Percentiles rank a stretch among this genome's conserved stretches.
These are phyloP conservation scores for Colletotrichum abscissum DNA, from an alignment of 2,329 filamentous ascomycete genomes.

Conservation along the genomic window DNA sequence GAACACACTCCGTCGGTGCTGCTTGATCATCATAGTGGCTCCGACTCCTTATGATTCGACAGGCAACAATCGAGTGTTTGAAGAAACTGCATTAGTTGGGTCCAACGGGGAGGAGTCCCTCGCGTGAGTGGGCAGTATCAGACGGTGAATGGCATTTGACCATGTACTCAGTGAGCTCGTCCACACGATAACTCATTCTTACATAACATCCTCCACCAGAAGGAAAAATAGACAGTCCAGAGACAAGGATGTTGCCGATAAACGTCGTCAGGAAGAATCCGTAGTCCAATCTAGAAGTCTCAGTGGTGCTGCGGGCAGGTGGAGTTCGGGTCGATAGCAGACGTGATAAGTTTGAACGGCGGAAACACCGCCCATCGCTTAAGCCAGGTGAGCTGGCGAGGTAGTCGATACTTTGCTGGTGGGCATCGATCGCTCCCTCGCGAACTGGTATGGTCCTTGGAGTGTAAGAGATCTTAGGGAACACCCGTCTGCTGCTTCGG, in stretches of 20 bases:
- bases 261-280: not conserved
- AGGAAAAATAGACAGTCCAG: not conserved
- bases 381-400: not conserved
- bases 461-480: not conserved
- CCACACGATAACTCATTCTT: not conserved
- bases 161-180: not conserved
- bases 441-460: not conserved
- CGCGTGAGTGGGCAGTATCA: not conserved
- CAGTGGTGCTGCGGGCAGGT: slow-evolving; percentile 11
- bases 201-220: not conserved
- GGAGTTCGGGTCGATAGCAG: slow-evolving; percentile 14
- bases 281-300: slow-evolving; percentile 1
- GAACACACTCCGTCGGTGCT: not conserved
- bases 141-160: not conserved
- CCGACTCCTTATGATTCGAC: slow-evolving; percentile 19
- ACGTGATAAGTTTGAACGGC: slow-evolving; percentile 24
- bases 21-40: slow-evolving; percentile 13
- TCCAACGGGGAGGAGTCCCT: not conserved
- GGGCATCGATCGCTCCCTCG: not conserved
- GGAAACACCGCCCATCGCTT: slow-evolving; percentile 4
- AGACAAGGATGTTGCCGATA: not conserved
- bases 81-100: not conserved
- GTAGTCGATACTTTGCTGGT: slow-evolving; percentile 2
- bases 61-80: not conserved
- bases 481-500: not conserved